These are phyloP conservation scores for Geranium rotundifolium DNA, from an alignment of 345 rosid genomes.

Conservation along the genomic window DNA sequence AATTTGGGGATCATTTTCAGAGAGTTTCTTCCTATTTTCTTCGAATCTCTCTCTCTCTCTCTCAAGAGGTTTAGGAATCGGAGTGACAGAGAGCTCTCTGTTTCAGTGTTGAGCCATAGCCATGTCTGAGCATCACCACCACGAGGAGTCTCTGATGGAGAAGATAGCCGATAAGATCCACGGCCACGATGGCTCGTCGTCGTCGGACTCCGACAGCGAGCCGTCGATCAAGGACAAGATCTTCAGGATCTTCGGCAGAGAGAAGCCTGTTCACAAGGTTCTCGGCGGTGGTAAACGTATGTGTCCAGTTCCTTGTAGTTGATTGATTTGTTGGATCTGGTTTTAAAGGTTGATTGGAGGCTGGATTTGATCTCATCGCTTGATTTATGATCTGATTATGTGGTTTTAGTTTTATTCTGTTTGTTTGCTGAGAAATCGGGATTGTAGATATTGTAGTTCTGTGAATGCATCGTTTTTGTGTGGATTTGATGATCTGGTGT, in stretches of 20 bases:
- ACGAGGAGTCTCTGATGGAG: conserved; percentile 8
- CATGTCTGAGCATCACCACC: neutral
- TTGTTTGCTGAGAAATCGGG: neutral
- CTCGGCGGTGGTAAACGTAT: conserved; percentile 32
- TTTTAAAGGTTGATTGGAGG: neutral
- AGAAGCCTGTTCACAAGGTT: conserved; percentile 27
- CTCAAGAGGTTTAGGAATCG: neutral
- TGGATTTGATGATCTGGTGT: neutral
- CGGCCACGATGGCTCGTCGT: conserved; percentile 7
- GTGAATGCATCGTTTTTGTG: neutral
- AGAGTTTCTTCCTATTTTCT: neutral
- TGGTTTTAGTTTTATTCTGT: neutral
- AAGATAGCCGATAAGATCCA: conserved; percentile 9
- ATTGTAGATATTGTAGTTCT: neutral
- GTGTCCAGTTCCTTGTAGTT: neutral
- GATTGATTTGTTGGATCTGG: neutral
- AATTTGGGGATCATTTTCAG: neutral
- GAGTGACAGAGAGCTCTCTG: neutral
- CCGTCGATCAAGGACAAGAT: conserved; percentile 8
- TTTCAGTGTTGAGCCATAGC: too few species aligned
- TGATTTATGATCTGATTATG: neutral
- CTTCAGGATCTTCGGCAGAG: conserved; percentile 26
- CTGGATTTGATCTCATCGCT: neutral
- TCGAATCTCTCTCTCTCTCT: neutral
- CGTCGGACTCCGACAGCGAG: conserved; percentile 4